Conservation (phyloP, 2,329 filamentous ascomycete species). For the Aureobasidium sp. region DNA sequence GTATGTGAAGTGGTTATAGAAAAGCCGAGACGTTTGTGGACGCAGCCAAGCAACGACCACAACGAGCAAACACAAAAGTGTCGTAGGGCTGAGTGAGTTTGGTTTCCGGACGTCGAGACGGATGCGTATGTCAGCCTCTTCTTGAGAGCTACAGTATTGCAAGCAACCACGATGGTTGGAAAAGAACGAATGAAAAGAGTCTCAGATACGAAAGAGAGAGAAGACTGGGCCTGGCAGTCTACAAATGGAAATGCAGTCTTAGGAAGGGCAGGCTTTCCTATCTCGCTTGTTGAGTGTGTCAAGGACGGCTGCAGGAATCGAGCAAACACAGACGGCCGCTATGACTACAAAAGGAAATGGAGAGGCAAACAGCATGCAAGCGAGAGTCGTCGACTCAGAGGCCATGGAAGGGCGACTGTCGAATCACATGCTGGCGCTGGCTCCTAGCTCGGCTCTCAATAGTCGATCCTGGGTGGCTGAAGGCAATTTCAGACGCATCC, state of each 20-base stretch:
- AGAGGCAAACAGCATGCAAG: constrained; percentile 7
- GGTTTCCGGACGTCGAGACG: background rate
- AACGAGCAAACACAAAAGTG: background rate
- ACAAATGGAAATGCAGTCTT: background rate
- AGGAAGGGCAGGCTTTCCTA: background rate
- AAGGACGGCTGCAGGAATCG: constrained; percentile 6
- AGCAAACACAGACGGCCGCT: constrained; percentile 10
- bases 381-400: constrained; percentile 6
- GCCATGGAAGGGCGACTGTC: background rate
- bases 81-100: background rate
- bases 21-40: background rate
- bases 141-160: background rate
- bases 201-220: constrained; percentile 6
- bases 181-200: background rate
- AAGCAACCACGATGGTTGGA: background rate
- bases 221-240: background rate
- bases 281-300: constrained; percentile 4
- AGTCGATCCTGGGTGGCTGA: constrained; percentile 1
- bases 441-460: background rate
- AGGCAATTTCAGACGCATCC: constrained; percentile 9
- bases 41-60: background rate
- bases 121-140: background rate
- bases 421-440: constrained; percentile 7
- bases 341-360: constrained; percentile 7
- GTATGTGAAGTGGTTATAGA: background rate